Base-by-base conservation (phyloP, 495 filamentous ascomycete species). In the Hamigera avellanea region DNA sequence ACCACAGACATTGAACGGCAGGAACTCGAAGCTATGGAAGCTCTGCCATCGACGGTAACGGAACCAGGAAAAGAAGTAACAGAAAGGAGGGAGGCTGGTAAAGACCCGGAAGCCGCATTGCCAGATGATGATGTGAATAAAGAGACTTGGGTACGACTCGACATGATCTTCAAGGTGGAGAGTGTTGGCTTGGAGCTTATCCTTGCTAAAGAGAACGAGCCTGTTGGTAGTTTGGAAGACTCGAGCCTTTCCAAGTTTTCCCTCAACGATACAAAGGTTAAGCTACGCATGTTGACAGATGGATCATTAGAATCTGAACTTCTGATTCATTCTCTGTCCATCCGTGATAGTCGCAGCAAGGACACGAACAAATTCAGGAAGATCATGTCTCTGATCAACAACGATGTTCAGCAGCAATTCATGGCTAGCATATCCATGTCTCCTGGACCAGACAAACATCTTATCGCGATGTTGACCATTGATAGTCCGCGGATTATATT, bases 361-460 rank as follows among this genome's bases (percentile, higher is more conserved):
- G 86, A 91, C 42, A 84, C 78, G 6, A 96, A 95, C 58, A 95
- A 95, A 55, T 98, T 89, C 71, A 75, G 85, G 29, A 93, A 93
- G 54, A 94, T 96, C 58, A 96, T 98, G 91, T 88, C 89, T 15
- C 77, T 93, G 44, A 83, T 86, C 48, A 96, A 95, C 53, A 83
- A 85, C 42, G 80, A 82, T 35, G 87, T 91, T 8, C 83, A 93
- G 50, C 91, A 96, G 61, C 78, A 82, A 42, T 93, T 96, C 52
- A 96, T 98, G 93, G 91, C 91, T 25, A 93, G 81, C 60, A 62
- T 98, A 19, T 87, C 86, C 6, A 89, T 96, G 53, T 88, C 93
- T 6, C 83, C 86, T 17, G 89, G 88, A 2, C 61, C 79, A 21
- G 80, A 95, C 7, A 74, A 76, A 42, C 84, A 83, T 61, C 57